Percentiles rank a stretch among this genome's conserved stretches.
Evolutionary conservation across 305 asterid genomes (phyloP).

Genomic region (Fraxinus albicans): DNA sequence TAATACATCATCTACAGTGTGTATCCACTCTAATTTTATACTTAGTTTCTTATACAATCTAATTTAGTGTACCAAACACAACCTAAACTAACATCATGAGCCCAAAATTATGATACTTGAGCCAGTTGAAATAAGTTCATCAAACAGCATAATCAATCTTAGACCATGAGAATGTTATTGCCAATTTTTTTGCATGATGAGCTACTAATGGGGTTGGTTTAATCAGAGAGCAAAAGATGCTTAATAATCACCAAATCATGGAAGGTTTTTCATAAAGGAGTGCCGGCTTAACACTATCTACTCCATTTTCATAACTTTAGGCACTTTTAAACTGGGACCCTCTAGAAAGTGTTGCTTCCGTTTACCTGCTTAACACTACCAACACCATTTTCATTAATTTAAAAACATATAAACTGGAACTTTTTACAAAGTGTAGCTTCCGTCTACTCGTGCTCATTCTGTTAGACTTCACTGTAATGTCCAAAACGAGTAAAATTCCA

Average conservation of each 20-base stretch:
- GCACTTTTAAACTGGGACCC: not conserved
- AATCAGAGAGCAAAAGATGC: not conserved
- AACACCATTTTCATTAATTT: not conserved
- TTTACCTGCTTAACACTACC: not conserved
- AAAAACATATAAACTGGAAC: not conserved
- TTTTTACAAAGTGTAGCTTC: not conserved
- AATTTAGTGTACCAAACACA: not conserved
- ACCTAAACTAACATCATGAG: not conserved
- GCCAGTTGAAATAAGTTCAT: not conserved
- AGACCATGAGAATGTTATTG: not conserved
- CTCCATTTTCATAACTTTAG: not conserved
- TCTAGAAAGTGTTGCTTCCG: not conserved
- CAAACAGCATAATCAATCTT: not conserved
- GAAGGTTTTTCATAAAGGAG: not conserved
- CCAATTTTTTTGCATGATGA: not conserved
- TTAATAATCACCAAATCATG: not conserved
- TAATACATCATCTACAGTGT: not conserved
- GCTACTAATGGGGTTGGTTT: not conserved
- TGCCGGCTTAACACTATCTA: not conserved
- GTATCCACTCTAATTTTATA: not conserved
- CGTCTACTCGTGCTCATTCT: not conserved
- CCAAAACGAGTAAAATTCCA: not conserved
- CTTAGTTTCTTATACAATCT: not conserved
- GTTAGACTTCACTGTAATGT: not conserved
- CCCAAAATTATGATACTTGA: not conserved